Evolutionary conservation across 345 rosid genomes (phyloP), one percentile per base, ranked within the genome.

Genomic region (Raphanus sativus): DNA sequence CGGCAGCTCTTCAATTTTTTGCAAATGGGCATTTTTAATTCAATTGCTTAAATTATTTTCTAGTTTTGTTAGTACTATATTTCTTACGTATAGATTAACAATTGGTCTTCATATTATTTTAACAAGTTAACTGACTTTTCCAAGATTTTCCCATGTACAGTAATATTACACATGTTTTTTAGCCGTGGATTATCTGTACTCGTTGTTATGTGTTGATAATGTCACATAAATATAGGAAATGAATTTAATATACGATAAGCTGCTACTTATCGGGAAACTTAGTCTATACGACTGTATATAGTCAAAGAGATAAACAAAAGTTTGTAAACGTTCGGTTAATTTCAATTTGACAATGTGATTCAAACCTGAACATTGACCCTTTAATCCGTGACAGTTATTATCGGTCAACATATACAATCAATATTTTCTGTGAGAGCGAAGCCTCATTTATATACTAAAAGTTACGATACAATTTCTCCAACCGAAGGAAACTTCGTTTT

Each of bases 301-400:
- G 82, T 74, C 79, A 79, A 79, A 54, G 28, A 30, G 63, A 79
- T 79, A 63, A 74, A 74, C 15, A 74, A 74, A 29, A 68, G 82
- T 79, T 74, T 70, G 70, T 69, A 68, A 69, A 25, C 63, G 67
- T 69, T 79, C 70, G 79, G 82, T 80, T 69, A 11, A 10, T 40
- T 40, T 69, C 15, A 74, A 56, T 64, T 62, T 80, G 78, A 63
- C 74, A 71, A 74, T 80, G 71, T 80, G 75, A 74, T 69, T 69
- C 48, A 73, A 62, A 30, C 21, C 52, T 32, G 42, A 65, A 69
- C 71, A 69, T 64, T 69, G 79, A 79, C 71, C 62, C 67, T 56
- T 79, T 69, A 54, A 69, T 42, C 5, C 32, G n/a, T 38, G 66
- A 62, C 61, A 42, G 75, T 74, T 62, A 62, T 62, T 74, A 69